phyloP scores from a whole-genome alignment of 2,329 filamentous ascomycete genomes.

The Knoxdaviesia capensis region DNA sequence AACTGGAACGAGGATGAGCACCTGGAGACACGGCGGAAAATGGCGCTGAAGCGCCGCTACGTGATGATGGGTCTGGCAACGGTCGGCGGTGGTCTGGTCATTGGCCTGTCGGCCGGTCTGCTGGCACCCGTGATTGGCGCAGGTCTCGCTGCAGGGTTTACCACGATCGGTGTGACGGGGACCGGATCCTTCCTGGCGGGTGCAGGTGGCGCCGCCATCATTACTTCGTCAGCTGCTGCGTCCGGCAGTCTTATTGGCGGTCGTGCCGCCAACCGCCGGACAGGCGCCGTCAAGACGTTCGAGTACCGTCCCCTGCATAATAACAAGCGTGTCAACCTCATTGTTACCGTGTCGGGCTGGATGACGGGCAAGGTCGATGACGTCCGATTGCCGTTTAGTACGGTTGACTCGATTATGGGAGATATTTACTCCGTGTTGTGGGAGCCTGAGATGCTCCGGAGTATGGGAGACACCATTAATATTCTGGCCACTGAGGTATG shows the following conservation, averaged over 20 bases:
- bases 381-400: constrained; percentile 86
- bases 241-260: constrained; percentile 76
- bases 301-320: constrained; percentile 94
- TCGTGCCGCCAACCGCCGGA: constrained; percentile 69
- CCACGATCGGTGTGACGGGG: constrained; percentile 79
- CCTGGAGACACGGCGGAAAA: constrained; percentile 68
- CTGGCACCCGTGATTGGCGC: constrained; percentile 87
- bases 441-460: constrained; percentile 95
- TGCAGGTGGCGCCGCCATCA: constrained; percentile 79
- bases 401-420: constrained; percentile 92
- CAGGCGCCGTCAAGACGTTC: constrained; percentile 84
- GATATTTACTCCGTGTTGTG: constrained; percentile 93
- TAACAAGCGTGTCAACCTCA: constrained; percentile 90
- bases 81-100: constrained; percentile 84
- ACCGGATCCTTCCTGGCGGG: constrained; percentile 81
- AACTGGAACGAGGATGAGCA: constrained; percentile 97
- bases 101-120: constrained; percentile 80
- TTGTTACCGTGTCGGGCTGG: constrained; percentile 91
- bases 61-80: constrained; percentile 95
- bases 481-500: constrained; percentile 88
- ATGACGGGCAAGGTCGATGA: constrained; percentile 97
- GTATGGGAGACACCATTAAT: constrained; percentile 97
- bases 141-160: constrained; percentile 83
- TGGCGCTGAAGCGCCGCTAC: constrained; percentile 63
- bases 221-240: constrained; percentile 72